A percentile compares a stretch with the other conserved stretches of the same genome.
These are phyloP conservation scores for Chlamydomonas sp. DNA, from an alignment of 139 green algal species.

Conservation along the genomic window DNA sequence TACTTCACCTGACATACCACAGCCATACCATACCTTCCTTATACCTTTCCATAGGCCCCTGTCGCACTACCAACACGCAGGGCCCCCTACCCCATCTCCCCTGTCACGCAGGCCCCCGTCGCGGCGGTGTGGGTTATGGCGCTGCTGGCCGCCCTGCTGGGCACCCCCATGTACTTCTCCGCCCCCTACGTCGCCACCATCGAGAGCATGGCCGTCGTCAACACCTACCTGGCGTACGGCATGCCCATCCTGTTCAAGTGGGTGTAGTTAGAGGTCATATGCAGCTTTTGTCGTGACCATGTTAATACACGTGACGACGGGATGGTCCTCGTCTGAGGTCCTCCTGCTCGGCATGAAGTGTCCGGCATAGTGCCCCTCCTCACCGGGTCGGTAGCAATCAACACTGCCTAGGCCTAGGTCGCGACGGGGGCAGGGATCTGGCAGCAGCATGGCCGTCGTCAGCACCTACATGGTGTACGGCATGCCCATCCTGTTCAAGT, in stretches of 20 bases:
- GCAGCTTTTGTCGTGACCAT: background rate
- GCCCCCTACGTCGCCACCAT: background rate
- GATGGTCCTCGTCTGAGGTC: background rate
- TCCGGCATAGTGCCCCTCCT: too few species aligned
- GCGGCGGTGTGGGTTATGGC: slow-evolving; percentile 17
- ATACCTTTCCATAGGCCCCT: too few species aligned
- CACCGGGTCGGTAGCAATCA: too few species aligned
- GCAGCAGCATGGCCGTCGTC: too few species aligned
- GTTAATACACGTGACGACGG: background rate
- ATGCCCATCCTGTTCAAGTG: slow-evolving; percentile 18
- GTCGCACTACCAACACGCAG: too few species aligned
- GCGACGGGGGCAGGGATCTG: too few species aligned
- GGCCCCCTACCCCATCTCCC: background rate
- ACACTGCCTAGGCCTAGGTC: too few species aligned
- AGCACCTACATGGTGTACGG: too few species aligned
- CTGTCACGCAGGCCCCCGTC: background rate
- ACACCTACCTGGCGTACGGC: slow-evolving; percentile 33
- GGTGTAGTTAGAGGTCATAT: background rate
- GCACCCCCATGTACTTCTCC: slow-evolving; percentile 10
- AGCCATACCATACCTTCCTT: background rate
- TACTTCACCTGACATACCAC: background rate
- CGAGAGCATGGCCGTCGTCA: slow-evolving; percentile 12
- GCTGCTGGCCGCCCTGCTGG: background rate
- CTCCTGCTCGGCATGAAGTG: background rate
- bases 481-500: too few species aligned